Evolutionary conservation across 2,329 filamentous ascomycete genomes (phyloP), one percentile per base, ranked within the genome.

Genomic region (Alternaria arborescens): DNA sequence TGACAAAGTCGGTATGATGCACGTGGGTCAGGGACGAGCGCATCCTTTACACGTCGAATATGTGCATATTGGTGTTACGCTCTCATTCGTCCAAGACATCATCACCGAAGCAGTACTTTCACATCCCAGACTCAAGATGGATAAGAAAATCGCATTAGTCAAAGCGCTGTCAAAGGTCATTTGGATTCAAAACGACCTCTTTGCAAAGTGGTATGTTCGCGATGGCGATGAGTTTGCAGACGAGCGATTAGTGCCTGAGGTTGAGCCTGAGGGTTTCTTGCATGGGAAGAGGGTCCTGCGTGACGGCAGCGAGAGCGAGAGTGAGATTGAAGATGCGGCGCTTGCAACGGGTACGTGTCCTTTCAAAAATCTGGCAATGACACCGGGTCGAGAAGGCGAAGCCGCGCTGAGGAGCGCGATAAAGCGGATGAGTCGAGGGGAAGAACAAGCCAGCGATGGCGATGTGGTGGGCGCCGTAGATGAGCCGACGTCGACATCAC

Each of bases 151-250:
- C 18, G 89, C 87, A 22, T 84, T 94, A 5, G 85, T 94, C 47
- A 91, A 90, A 74, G 91, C 92, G 1, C 82, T 94, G 22, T 88
- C 88, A 64, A 94, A 95, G 77, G 88, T 94, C 26, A 89, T 94
- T 66, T 94, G 91, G 91, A 93, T 94, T 67, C 92, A 94, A 78
- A 94, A 94, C 74, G 91, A 94, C 77, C 83, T 94, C 30, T 91
- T 94, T 76, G 90, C 91, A n/a, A 91, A 90, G 76, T 94, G 91
- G 89, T 91, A 93, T 70, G 86, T 91, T 36, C 83, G 85, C 34
- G 89, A 91, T 66, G 88, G 89, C 51, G 85, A 88, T 36, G 90
- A 92, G 76, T 84, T 79, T 62, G 78, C 73, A 24, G 80, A 83
- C 4, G 79, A 80, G 61, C 78, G 78, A 22, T 70, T 82, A 20